Evolutionary conservation across 306 rosid species (phyloP), one percentile per base, ranked within the genome.

Genomic region (Castanea sativa): DNA sequence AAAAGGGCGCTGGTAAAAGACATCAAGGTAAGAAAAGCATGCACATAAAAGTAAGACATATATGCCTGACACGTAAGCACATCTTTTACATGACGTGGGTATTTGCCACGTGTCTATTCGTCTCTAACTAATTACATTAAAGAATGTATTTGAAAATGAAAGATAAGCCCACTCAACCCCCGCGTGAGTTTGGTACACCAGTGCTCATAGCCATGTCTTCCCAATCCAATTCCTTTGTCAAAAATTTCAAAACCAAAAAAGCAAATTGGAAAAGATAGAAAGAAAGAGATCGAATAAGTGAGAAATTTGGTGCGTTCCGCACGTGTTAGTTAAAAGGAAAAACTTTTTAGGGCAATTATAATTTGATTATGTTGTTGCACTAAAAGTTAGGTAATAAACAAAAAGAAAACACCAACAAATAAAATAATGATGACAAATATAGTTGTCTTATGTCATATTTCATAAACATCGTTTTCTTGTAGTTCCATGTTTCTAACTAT

Each of bases 1-100:
- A 73, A 67, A 45, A 63, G 41, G 32, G 63, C 29, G 56, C 27
- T 45, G 65, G 78, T 73, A 76, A 49, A 57, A 76, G 49, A 59
- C 72, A 59, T 8, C 68, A 16, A 72, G 67, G 81, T 61, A 80
- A 74, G 80, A 55, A 63, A 86, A 69, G 82, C 92, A 87, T 89
- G 90, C 90, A 83, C 53, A 58, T 20, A 55, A 61, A 61, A 77
- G 78, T 71, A 35, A 79, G 82, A 76, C 84, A 76, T 25, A 25
- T 25, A 25, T 88, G 53, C 33, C 68, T 57, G 83, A 78, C 97
- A 88, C 89, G 92, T 92, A 85, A 86, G 33, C 79, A 55, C 77
- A 1, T 20, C 23, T 71, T 76, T 85, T 82, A 85, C 89, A 85
- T 89, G 83, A 78, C 45, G 80, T 85, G 76, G 67, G 78, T 72